Evolutionary conservation across 768 basidiomycete species (phyloP), one percentile per base, ranked within the genome.

Genomic region (Termitomyces sp.): DNA sequence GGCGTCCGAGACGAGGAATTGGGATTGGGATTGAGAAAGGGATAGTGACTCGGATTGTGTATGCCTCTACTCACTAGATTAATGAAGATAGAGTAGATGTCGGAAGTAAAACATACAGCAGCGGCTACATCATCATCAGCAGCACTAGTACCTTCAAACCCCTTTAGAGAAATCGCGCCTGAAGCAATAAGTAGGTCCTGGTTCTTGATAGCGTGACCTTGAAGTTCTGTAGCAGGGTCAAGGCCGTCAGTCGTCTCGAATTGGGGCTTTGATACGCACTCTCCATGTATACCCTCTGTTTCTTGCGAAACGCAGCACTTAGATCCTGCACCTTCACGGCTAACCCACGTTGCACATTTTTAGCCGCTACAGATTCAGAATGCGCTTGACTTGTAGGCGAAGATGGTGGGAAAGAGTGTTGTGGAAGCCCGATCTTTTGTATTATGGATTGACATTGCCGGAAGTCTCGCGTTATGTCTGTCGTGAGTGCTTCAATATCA

Each of bases 181-280:
- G 92, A 93, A 6, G 95, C 94, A 63, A 94, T 80, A 59, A 98
- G 80, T 40, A 97, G 76, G 76, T 97, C 94, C 73, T 94, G 92
- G 68, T 95, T 96, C 74, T 96, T 97, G 70, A 93, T 94, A 68
- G 95, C 93, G 76, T 98, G 95, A 59, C 97, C 97, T 77, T 96
- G 93, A 42, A 98, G 79, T 70, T 89, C 96, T 64, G 50, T 17
- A 54, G 30, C 27, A 27, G 47, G 17, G 52, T 60, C 55, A 54
- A 41, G 17, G 14, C 17, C 27, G n/a, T 40, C 37, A 55, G 14
- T 42, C 5, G 43, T 27, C 52, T 48, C 16, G 30, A 30, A 45
- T n/a, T 21, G 30, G 17, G 34, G 27, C 25, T 56, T 59, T 58
- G 53, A 61, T 54, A 81, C 95, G 73, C 69, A 96, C 97, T 95